These are phyloP conservation scores for Malassezia slooffiae DNA, from an alignment of 1,284 basidiomycete species.

Conservation along the genomic window DNA sequence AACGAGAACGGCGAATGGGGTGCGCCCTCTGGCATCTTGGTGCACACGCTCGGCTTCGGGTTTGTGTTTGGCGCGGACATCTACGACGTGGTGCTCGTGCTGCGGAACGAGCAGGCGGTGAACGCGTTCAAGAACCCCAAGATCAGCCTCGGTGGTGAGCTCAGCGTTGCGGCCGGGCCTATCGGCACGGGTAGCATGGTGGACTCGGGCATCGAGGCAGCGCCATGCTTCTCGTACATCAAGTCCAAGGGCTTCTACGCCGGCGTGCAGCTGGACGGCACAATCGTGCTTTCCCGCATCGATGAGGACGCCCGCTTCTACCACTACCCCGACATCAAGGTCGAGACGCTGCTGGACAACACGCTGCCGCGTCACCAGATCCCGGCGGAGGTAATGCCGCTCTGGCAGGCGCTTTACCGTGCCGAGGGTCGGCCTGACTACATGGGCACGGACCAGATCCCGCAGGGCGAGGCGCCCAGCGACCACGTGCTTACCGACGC, in stretches of 20 bases:
- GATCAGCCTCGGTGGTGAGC: constrained; percentile 42
- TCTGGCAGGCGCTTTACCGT: constrained; percentile 38
- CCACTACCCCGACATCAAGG: constrained; percentile 22
- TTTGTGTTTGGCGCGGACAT: constrained; percentile 45
- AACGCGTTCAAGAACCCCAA: constrained; percentile 37
- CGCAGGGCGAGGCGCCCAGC: constrained; percentile 29
- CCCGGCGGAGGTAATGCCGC: constrained; percentile 23
- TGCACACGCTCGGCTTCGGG: constrained; percentile 41
- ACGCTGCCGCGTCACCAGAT: constrained; percentile 16
- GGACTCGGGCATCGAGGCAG: constrained; percentile 32
- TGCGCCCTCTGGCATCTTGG: constrained; percentile 37
- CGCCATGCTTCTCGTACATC: constrained; percentile 43
- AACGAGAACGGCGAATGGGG: constrained; percentile 43
- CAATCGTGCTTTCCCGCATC: constrained; percentile 32
- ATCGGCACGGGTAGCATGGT: constrained; percentile 46
- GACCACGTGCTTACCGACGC: constrained; percentile 25
- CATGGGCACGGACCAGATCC: constrained; percentile 32
- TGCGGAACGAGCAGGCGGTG: constrained; percentile 38
- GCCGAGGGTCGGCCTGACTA: constrained; percentile 31
- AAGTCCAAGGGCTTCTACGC: constrained; percentile 47
- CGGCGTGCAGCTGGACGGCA: constrained; percentile 44
- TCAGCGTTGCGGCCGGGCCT: constrained; percentile 40
- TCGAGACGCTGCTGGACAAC: constrained; percentile 24
- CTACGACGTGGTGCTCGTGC: constrained; percentile 47
- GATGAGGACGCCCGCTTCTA: constrained; percentile 40